Percentiles rank a stretch among this genome's conserved stretches.
Conservation (phyloP, 257 asterid genomes). For the Solanum sitiens region DNA sequence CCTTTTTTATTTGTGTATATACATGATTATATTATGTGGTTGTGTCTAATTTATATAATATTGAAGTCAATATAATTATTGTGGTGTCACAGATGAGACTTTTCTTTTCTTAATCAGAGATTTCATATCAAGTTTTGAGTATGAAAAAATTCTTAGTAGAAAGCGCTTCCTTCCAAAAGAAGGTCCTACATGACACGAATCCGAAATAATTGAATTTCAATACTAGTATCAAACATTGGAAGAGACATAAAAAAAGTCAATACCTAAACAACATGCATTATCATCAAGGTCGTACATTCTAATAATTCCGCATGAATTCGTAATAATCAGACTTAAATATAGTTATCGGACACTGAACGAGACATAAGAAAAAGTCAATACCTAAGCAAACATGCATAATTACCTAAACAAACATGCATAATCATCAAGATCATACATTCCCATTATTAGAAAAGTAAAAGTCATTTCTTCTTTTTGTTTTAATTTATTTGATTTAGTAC, state of each 20-base stretch:
- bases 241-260: no score
- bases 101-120: no score
- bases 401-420: not conserved
- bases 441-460: not conserved
- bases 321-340: fast-evolving
- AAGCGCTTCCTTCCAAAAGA: fast-evolving
- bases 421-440: not conserved
- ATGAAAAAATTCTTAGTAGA: no score
- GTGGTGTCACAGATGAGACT: fast-evolving
- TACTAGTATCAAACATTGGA: no score
- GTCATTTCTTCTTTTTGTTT: no score
- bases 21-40: not conserved
- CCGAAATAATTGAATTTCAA: fast-evolving
- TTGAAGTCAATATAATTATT: not conserved
- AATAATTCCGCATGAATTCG: no score
- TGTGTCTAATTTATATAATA: not conserved
- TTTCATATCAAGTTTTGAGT: no score
- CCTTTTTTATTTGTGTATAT: not conserved
- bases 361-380: no score
- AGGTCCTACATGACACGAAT: no score
- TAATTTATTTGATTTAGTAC: not conserved
- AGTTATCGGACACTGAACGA: fast-evolving
- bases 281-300: not conserved
- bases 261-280: not conserved
- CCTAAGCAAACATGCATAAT: not conserved